Conservation (phyloP, 164 flowering plant genomes). For the Brasenia schreberi region DNA sequence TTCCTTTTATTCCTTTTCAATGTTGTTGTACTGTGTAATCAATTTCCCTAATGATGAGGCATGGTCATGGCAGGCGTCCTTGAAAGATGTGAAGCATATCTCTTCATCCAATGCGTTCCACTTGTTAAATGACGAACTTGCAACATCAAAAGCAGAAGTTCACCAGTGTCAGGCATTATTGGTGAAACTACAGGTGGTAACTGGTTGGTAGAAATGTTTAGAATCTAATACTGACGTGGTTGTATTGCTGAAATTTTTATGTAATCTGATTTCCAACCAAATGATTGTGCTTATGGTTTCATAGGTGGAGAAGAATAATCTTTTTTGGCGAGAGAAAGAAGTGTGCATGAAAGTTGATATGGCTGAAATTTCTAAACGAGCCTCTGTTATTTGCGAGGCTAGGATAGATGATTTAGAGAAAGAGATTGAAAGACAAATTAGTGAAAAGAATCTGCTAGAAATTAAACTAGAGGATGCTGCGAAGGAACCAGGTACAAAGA, state of each 20-base stretch:
- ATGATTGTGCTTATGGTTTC: constrained; percentile 3
- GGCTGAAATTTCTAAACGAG: constrained; percentile 52
- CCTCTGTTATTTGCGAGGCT: constrained; percentile 38
- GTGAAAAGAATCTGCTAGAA: constrained; percentile 44
- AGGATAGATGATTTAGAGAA: constrained; percentile 39
- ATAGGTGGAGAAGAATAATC: constrained; percentile 70
- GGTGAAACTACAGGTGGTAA: constrained; percentile 93
- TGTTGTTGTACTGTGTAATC: no score
- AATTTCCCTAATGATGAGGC: not conserved
- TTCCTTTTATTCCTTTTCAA: no score
- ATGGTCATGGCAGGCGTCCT: constrained; percentile 35
- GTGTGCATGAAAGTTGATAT: constrained; percentile 49
- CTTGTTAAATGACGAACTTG: constrained; percentile 52
- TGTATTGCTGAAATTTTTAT: not conserved
- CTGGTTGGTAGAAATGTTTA: constrained; percentile 32
- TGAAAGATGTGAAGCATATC: constrained; percentile 59
- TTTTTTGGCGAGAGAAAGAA: constrained; percentile 74
- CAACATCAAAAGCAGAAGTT: constrained; percentile 65
- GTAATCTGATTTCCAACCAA: not conserved
- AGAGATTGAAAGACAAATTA: constrained; percentile 40
- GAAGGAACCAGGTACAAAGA: constrained; percentile 59
- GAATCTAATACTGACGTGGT: not conserved
- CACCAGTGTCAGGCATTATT: constrained; percentile 33
- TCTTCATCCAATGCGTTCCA: constrained; percentile 46
- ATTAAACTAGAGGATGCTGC: constrained; percentile 53